Evolutionary conservation across 148 eudicot species (phyloP).

Genomic region (Camellia lanceoleosa): DNA sequence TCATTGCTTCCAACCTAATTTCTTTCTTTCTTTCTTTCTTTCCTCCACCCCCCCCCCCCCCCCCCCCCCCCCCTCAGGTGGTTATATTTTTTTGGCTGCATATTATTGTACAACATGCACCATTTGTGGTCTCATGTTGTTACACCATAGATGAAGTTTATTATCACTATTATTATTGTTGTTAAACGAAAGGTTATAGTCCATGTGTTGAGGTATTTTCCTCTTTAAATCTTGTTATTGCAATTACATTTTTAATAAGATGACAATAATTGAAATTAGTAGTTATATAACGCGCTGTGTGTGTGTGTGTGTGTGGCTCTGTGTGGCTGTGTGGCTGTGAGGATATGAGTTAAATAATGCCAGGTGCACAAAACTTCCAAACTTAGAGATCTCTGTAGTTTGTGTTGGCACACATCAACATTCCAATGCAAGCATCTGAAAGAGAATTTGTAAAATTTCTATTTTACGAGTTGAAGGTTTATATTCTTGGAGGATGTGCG

Average conservation of each 20-base stretch:
- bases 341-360: too few relatives aligned
- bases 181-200: conserved; percentile 6
- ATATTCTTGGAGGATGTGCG: too few relatives aligned
- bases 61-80: background rate
- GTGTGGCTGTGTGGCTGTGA: background rate
- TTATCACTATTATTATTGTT: background rate
- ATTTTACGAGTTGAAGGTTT: too few relatives aligned
- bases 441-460: too few relatives aligned
- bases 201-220: background rate
- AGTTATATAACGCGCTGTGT: background rate
- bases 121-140: background rate
- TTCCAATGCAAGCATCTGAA: too few relatives aligned
- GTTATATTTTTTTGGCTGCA: conserved; percentile 2
- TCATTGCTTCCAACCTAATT: background rate
- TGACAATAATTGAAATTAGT: background rate
- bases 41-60: too few relatives aligned
- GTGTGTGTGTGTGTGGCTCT: background rate
- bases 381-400: too few relatives aligned
- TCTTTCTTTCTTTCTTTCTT: background rate
- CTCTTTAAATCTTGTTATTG: background rate
- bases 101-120: background rate
- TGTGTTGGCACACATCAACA: too few relatives aligned
- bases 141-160: background rate
- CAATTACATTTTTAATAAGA: background rate
- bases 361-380: too few relatives aligned